Evolutionary conservation across 768 basidiomycete species (phyloP), one percentile per base, ranked within the genome.

Genomic region (Amanita pseudoporphyria): DNA sequence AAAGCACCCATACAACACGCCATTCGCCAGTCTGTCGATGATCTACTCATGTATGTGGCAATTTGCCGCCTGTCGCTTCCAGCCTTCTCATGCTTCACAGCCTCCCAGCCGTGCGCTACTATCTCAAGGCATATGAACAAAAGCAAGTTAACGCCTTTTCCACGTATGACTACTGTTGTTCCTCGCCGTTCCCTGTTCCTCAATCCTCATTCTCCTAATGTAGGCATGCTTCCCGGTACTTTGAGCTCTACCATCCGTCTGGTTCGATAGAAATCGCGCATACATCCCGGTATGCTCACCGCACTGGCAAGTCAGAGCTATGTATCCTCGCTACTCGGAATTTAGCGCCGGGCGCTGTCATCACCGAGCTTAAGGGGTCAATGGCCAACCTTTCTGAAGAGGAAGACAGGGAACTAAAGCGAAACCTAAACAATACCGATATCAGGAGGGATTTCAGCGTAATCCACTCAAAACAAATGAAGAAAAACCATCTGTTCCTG

Each of bases 101-200:
- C 52, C 76, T 92, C 47, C 68, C 76, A 52, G 68, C 86, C 56
- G 79, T 92, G 62, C 82, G 82, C 55, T 87, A 84, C 62, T 89
- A 86, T 66, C 74, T 86, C 64, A 79, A 78, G 62, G 67, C 67
- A 57, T 87, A 85, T 65, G 79, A 75, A 58, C 83, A 87, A 71
- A 82, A 87, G 58, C 87, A 92, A 71, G 81, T 89, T 63, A 90
- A 91, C 70, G 87, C 88, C 47, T 92, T 91, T 63, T 82, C 88
- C 68, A 92, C 88, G 88, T 91, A 77, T 68, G 88, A 81, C 57
- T 43, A 57, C 56, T 55, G 53, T 52, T 61, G 55, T 60, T 44
- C 48, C 47, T 55, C 47, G 36, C 46, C 50, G 32, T 30, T 50
- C 43, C 31, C 54, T 57, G 55, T 49, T 48, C 52, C 51, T 57